These are phyloP conservation scores for Colletotrichum noveboracense DNA, from an alignment of 2,329 filamentous ascomycete species.

Conservation along the genomic window DNA sequence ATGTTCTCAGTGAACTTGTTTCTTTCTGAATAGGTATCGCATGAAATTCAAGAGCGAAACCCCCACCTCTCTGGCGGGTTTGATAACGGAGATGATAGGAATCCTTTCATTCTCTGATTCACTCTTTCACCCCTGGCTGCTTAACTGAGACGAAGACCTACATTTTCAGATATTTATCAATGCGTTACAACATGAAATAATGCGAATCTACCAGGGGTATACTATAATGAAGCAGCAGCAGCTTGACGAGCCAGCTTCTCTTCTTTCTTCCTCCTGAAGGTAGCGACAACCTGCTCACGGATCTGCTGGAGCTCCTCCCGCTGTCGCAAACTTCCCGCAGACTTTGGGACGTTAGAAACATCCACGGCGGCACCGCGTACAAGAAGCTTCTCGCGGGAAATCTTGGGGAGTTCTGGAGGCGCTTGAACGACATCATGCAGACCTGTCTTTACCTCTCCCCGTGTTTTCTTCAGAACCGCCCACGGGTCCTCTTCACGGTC, in stretches of 20 bases:
- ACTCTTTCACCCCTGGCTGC: background rate
- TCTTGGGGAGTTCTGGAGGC: slow-evolving; percentile 73
- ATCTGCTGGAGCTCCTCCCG: slow-evolving; percentile 43
- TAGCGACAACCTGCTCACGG: slow-evolving; percentile 40
- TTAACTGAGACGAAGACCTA: background rate
- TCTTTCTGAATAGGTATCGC: background rate
- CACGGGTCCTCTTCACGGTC: slow-evolving; percentile 75
- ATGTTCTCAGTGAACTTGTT: background rate
- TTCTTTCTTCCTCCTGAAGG: slow-evolving; percentile 42
- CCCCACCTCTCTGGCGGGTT: background rate
- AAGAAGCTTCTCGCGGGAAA: slow-evolving; percentile 36
- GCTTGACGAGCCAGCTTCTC: slow-evolving; percentile 1
- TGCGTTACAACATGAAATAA: background rate
- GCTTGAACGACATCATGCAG: slow-evolving; percentile 71
- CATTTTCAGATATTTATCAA: background rate
- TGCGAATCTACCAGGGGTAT: background rate
- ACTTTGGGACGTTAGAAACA: slow-evolving; percentile 41
- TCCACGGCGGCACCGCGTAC: slow-evolving; percentile 36
- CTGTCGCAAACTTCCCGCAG: slow-evolving; percentile 42
- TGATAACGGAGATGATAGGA: background rate
- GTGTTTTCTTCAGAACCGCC: slow-evolving; percentile 73
- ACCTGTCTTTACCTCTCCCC: slow-evolving; percentile 58
- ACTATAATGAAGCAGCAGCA: background rate
- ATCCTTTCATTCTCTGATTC: background rate
- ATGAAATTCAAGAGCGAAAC: background rate